Evolutionary conservation across 1,284 basidiomycete genomes (phyloP).

Genomic region (Trametes sp.): DNA sequence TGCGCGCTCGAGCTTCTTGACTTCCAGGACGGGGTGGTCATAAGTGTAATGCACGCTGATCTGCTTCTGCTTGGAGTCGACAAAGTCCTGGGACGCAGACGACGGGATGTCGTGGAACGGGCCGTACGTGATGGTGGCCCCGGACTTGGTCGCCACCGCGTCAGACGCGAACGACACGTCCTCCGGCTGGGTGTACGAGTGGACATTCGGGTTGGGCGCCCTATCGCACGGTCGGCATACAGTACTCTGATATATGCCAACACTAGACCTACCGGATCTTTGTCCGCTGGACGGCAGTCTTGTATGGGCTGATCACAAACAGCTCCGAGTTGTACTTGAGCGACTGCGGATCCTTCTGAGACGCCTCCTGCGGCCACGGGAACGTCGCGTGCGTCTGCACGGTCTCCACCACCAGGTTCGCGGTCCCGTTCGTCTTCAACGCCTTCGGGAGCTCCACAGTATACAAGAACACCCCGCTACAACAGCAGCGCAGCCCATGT

Average conservation of each 20-base stretch:
- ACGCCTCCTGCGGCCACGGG: constrained; percentile 78
- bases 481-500: neutral
- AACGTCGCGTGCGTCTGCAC: constrained; percentile 78
- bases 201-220: constrained; percentile 69
- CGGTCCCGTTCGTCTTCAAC: constrained; percentile 61
- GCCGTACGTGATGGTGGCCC: constrained; percentile 86
- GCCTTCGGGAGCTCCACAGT: constrained; percentile 52
- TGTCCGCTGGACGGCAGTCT: constrained; percentile 81
- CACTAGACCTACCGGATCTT: constrained; percentile 75
- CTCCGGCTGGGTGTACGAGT: constrained; percentile 72
- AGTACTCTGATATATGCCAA: neutral
- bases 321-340: constrained; percentile 81
- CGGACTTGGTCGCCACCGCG: constrained; percentile 73
- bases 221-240: constrained; percentile 46
- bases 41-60: constrained; percentile 84
- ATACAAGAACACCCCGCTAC: constrained; percentile 49
- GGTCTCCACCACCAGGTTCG: constrained; percentile 80
- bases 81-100: constrained; percentile 64
- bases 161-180: constrained; percentile 66
- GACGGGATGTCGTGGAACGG: constrained; percentile 81
- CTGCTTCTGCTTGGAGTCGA: constrained; percentile 66
- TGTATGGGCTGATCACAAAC: constrained; percentile 85
- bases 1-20: constrained; percentile 75
- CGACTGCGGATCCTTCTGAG: constrained; percentile 83
- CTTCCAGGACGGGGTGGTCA: constrained; percentile 81